Evolutionary conservation across 306 rosid species (phyloP).

Genomic region (Castanea crenata): DNA sequence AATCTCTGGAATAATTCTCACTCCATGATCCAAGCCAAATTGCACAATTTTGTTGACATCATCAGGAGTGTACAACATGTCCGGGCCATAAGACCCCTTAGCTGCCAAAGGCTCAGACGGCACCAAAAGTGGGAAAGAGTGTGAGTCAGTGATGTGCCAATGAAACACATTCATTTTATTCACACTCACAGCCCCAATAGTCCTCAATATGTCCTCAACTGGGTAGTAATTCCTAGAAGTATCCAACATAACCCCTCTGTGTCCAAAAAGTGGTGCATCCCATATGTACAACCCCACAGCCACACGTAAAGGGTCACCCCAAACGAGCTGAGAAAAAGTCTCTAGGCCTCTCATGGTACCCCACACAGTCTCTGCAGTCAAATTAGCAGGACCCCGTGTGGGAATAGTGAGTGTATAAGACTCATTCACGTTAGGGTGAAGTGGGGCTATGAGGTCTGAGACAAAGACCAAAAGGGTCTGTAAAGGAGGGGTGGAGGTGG

Average conservation of each 20-base stretch:
- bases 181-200: slow-evolving; percentile 59
- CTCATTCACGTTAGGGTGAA: slow-evolving; percentile 61
- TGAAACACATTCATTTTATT: slow-evolving; percentile 85
- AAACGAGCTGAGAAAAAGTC: slow-evolving; percentile 72
- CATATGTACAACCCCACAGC: slow-evolving; percentile 41
- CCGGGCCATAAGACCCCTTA: slow-evolving; percentile 64
- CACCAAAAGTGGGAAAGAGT: slow-evolving; percentile 68
- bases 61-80: slow-evolving; percentile 57
- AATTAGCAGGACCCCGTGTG: slow-evolving; percentile 27
- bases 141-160: slow-evolving; percentile 88
- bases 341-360: slow-evolving; percentile 84
- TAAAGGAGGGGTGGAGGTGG: slow-evolving; percentile 41
- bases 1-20: slow-evolving; percentile 79
- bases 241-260: slow-evolving; percentile 68
- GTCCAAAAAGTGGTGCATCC: slow-evolving; percentile 57
- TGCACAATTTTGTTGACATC: slow-evolving; percentile 59
- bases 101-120: slow-evolving; percentile 80
- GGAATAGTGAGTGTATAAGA: slow-evolving; percentile 58
- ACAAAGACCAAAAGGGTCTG: slow-evolving; percentile 35
- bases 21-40: slow-evolving; percentile 75
- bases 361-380: slow-evolving; percentile 51
- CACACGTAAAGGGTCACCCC: slow-evolving; percentile 52
- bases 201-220: slow-evolving; percentile 59
- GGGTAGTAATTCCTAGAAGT: slow-evolving; percentile 76
- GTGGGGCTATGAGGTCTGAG: slow-evolving; percentile 31